Base-by-base conservation (phyloP, 2,329 filamentous ascomycete species). In the Sphaerulina populicola region DNA sequence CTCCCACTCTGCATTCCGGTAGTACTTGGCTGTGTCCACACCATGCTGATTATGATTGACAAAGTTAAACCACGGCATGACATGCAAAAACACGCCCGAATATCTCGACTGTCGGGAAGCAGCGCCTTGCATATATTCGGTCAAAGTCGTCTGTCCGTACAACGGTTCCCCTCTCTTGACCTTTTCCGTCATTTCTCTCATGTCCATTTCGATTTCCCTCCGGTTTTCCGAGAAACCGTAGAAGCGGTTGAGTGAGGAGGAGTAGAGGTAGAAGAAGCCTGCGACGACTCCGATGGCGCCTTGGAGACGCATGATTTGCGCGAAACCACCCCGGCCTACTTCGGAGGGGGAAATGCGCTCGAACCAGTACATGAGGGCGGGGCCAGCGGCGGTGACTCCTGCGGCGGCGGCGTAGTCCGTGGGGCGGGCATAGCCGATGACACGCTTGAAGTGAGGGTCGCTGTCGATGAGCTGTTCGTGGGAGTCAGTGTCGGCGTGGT, bases 11-110 rank as follows among this genome's bases (percentile, higher is more conserved):
- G 93, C 93, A 70, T 94, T 88, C 68, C 85, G 84, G 72, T 94
- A 98, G 75, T 98, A 98, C 76, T 98, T 98, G 59, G 91, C 89
- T 30, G 93, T 98, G 69, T 98, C 93, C 53, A 98, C 87, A 62
- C 93, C 93, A 69, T 98, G 93, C 79, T 94, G 80, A 68, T 81
- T 83, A 73, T 98, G 93, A 73, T 98, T 97, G 66, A 95, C 91
- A 73, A 98, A 86, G 77, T 98, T 98, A 74, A 95, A 91, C 93
- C 90, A 97, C 36, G 91, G 90, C 51, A 98, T 74, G 49, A 91
- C 81, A 66, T 89, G 85, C 59, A 87, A 74, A 71, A 91, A 93
- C 30, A 93, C 76, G 37, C 86, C 85, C 35, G 87, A 84, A 76
- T 95, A 97, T 67, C 93, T 80, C 65, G 89, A 95, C 75, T 98